Evolutionary conservation across 148 eudicot genomes (phyloP), one percentile per base, ranked within the genome.

Genomic region (Silene conica): DNA sequence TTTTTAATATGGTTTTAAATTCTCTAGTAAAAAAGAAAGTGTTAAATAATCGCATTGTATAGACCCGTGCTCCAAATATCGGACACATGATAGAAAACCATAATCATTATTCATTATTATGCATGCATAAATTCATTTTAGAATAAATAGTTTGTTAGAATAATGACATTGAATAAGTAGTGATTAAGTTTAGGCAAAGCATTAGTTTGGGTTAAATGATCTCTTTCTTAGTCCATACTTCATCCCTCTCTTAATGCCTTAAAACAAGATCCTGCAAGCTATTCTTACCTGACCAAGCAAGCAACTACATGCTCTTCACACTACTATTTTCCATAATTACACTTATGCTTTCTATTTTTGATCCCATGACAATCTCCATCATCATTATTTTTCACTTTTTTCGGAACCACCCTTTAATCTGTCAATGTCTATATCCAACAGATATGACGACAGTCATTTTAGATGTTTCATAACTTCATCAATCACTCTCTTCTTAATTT

Each of bases 251-350:
- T 76, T 72, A 5, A 46, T 38, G 68, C 73, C 75, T 77, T 19
- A 62, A 85, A 85, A 82, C n/a, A n/a, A n/a, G n/a, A n/a, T n/a
- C n/a, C n/a, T n/a, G n/a, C 87, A 79, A 90, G 91, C 93, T 82
- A 91, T 91, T 71, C 96, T 83, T 89, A 80, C 88, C 96, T 88
- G 76, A 75, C 76, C 78, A 25, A 77, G 69, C 86, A 87, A 85
- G 88, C 69, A 79, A 80, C 54, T 22, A 28, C 18, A 21, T 64
- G 15, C 68, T 34, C 50, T 34, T 76, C 22, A 48, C 65, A 41
- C 68, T 71, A 57, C 26, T 72, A 45, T 38, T 18, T 59, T 70
- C 34, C 38, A n/a, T n/a, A n/a, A 22, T 52, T 10, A 50, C 20
- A 6, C 8, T 48, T 22, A 7, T 28, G 25, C 19, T 75, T 43